Evolutionary conservation across 495 filamentous ascomycete species (phyloP), one percentile per base, ranked within the genome.

Genomic region (Monascus purpureus): DNA sequence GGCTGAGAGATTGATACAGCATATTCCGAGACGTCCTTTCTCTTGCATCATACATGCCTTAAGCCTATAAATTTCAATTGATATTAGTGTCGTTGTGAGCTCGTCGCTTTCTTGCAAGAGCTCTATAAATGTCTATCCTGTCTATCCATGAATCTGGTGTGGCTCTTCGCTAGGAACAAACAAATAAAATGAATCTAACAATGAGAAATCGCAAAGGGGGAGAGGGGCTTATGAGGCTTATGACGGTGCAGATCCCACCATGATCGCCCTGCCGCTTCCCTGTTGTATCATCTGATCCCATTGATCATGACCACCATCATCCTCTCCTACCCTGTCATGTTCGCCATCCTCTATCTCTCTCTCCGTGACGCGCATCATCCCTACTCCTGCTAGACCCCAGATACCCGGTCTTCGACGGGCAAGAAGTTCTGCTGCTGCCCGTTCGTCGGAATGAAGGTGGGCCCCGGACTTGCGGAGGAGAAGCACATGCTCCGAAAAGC

Each of bases 401-500:
- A 63, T 40, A 6, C 47, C 54, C n/a, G 58, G 55, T 13, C 53
- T 45, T 16, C 55, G 59, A 27, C 56, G 59, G 17, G 61, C 60
- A 8, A 67, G 55, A 6, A 65, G 43, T 39, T 59, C 55, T 15
- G 65, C 65, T 25, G 61, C 58, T 19, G 63, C 50, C 38, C 72
- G 49, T 49, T 81, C 75, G 28, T 71, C 71, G 1, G 66, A 57
- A 43, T 82, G 76, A 27, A 87, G 55, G 60, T 80, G 72, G 2
- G 78, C 82, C 0, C 82, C 82, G 1, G 74, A 73, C 45, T 75
- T 68, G 28, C 62, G 67, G 19, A 95, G 55, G 40, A 93, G 50
- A 24, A 54, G 39, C 4, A 80, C 77, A 45, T 80, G 70, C 33
- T 75, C 75, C 1, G 55, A 53, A 26, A 72, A 53, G 20, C 73